These are phyloP conservation scores for Pseudoturritis turrita DNA, from an alignment of 345 rosid genomes.

Conservation along the genomic window DNA sequence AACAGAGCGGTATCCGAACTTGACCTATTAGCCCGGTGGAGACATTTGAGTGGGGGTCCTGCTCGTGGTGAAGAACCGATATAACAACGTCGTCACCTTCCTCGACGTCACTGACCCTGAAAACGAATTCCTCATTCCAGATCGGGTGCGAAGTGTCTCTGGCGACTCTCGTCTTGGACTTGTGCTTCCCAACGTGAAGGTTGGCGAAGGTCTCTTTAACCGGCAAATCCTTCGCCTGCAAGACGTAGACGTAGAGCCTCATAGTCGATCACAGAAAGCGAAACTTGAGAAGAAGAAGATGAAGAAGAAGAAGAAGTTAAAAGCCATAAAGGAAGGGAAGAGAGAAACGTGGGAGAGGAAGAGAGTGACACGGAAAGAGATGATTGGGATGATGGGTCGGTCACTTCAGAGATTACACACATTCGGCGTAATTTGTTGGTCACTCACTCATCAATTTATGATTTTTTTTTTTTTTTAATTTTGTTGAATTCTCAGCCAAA, in stretches of 20 bases:
- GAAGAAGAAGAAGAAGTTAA: constrained; percentile 1
- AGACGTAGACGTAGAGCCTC: constrained; percentile 72
- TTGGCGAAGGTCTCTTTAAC: constrained; percentile 47
- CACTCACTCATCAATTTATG: not conserved
- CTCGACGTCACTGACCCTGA: constrained; percentile 37
- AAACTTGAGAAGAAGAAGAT: not conserved
- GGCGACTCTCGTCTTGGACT: constrained; percentile 53
- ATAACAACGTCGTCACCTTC: constrained; percentile 45
- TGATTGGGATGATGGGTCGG: constrained; percentile 32
- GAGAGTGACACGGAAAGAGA: constrained; percentile 31
- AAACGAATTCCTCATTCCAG: constrained; percentile 85
- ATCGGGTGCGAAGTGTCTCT: constrained; percentile 42
- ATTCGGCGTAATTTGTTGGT: constrained; percentile 4
- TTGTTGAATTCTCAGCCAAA: not conserved
- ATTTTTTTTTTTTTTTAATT: not conserved
- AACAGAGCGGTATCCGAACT: constrained; percentile 49
- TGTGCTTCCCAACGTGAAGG: constrained; percentile 61
- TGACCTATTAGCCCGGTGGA: constrained; percentile 50
- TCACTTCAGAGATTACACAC: not conserved
- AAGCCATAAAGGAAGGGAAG: constrained; percentile 5
- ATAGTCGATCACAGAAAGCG: constrained; percentile 19
- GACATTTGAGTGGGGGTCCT: constrained; percentile 31
- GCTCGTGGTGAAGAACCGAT: constrained; percentile 42
- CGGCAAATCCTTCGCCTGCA: constrained; percentile 67
- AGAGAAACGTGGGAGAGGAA: constrained; percentile 31